Evolutionary conservation across 2,329 filamentous ascomycete species (phyloP), one percentile per base, ranked within the genome.

Genomic region (Alternaria consortialis): DNA sequence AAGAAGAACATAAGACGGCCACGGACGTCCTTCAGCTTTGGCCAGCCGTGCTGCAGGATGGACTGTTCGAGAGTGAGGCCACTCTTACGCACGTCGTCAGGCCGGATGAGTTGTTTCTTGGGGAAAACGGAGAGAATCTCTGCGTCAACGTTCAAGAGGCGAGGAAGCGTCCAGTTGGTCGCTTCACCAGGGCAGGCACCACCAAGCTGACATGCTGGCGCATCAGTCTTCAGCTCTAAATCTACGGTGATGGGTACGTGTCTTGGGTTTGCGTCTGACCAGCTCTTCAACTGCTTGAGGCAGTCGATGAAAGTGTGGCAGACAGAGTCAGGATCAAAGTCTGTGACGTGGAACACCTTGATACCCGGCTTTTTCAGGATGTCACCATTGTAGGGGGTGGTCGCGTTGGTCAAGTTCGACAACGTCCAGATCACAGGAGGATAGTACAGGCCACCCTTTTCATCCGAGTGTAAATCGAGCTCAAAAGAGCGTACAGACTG

Each of bases 341-440:
- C 84, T 2, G 82, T 80, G n/a, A 85, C 78, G 69, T 85, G 83
- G 63, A 85, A 77, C 17, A 85, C 79, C 63, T 85, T 85, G 56
- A 82, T 77, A 7, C 83, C 83, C 0, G 81, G 79, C 55, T 77
- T 72, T 51, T 76, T 71, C 63, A 83, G 76, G 4, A 80, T 60
- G 5, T 77, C 29, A 73, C 80, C 77, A 52, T 80, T 74, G n/a
- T 75, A 77, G 0, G 80, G 78, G 5, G 74, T 75, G 0, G 75
- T 77, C 6, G 79, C 65, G 17, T 79, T 77, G 5, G 80, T 79
- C 23, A 82, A 63, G 39, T 80, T 79, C 4, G 79, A 76, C 1
- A 80, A 62, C 34, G 73, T 79, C 68, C 80, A 80, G 55, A 84
- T 79, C 11, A 82, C 65, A 6, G 82, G 83, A 17, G 76, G 74